Conservation (phyloP, 1,284 basidiomycete species). For the Hemileia vastatrix region DNA sequence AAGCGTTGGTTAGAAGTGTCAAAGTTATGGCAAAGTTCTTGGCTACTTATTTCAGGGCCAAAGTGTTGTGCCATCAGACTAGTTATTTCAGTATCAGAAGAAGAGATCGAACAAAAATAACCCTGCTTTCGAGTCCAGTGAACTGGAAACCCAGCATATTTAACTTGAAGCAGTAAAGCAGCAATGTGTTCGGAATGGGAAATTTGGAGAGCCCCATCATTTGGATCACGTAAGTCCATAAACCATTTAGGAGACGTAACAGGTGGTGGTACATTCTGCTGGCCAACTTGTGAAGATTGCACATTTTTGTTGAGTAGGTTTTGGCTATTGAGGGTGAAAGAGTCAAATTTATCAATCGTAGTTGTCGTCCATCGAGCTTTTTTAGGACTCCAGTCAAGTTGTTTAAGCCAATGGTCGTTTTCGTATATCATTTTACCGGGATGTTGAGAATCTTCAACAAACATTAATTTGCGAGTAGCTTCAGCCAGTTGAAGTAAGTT, state of each 20-base stretch:
- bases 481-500: constrained; percentile 62
- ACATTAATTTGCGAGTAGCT: constrained; percentile 38
- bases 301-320: neutral
- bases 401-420: constrained; percentile 73
- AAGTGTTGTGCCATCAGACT: constrained; percentile 28
- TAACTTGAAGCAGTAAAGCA: constrained; percentile 30
- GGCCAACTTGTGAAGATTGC: neutral
- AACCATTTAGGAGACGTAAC: constrained; percentile 17
- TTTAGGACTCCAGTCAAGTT: constrained; percentile 94
- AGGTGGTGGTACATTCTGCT: neutral
- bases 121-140: constrained; percentile 30
- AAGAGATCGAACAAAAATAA: constrained; percentile 31
- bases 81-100: constrained; percentile 13
- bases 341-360: neutral
- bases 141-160: constrained; percentile 29
- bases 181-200: constrained; percentile 24
- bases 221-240: constrained; percentile 5
- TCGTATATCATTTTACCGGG: constrained; percentile 52
- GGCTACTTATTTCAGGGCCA: too few relatives aligned
- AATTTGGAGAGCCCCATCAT: neutral
- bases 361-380: constrained; percentile 52
- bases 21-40: too few relatives aligned
- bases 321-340: neutral
- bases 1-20: constrained; percentile 13
- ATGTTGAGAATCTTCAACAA: constrained; percentile 27